Evolutionary conservation across 306 rosid species (phyloP), one percentile per base, ranked within the genome.

Genomic region (Dryas alaskensis): DNA sequence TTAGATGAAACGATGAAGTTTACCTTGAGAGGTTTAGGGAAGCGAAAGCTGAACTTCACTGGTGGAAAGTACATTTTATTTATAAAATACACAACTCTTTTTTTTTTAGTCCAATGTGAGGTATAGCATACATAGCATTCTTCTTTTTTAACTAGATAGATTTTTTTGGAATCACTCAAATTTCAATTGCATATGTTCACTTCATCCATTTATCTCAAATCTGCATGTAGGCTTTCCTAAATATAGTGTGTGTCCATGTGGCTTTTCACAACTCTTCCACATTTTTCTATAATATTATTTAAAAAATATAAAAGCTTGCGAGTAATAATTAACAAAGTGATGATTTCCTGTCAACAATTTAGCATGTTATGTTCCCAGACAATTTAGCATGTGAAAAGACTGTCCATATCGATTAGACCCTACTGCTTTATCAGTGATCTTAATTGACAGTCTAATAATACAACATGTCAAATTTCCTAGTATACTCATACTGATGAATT

Each of bases 1-100:
- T 43, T 60, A 74, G 27, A 60, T 27, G 46, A 58, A 58, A 58
- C 31, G 47, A 64, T 72, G 67, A 59, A n/a, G 65, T 13, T 31
- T 58, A 73, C 54, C 37, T 50, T 45, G 47, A 47, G 72, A 6
- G 17, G 10, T 54, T 27, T 6, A 54, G 60, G 60, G 31, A 31
- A 31, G 37, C 0, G 37, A 31, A 31, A 31, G 37, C 37, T 31
- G 37, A 31, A 31, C 1, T 31, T 31, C 37, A 31, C 37, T 31
- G 37, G 37, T 31, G 37, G 37, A 31, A 31, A 31, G 37, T 31
- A 31, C 37, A 31, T 31, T 31, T 31, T 31, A 31, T 31, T 31
- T 31, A 31, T 31, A 31, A 31, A 31, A 31, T 31, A 31, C 3
- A 2, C 37, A 31, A 31, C 37, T 31, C 37, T 31, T 0, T 31